phyloP scores from a whole-genome alignment of 2,329 filamentous ascomycete genomes.

The Aureobasidium sp. region DNA sequence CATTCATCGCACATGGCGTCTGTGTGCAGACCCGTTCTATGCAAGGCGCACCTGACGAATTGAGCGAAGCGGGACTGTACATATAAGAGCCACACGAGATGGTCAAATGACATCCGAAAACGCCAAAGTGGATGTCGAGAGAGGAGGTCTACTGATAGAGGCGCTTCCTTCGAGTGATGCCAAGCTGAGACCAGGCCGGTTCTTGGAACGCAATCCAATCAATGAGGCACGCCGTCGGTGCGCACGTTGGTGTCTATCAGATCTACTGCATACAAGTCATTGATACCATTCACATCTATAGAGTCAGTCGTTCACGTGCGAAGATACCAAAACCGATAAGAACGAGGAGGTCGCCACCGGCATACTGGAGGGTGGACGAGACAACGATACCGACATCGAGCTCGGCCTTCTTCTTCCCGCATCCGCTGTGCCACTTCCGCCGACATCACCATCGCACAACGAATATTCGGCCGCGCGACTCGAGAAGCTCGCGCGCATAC shows the following conservation, averaged over 20 bases:
- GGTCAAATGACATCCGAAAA: not conserved
- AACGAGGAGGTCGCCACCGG: not conserved
- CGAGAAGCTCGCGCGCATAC: constrained; percentile 8
- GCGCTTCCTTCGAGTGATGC: not conserved
- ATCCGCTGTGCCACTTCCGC: constrained; percentile 4
- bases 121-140: not conserved
- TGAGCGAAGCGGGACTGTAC: not conserved
- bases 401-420: constrained; percentile 8
- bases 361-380: constrained; percentile 8
- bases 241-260: not conserved
- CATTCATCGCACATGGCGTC: not conserved
- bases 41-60: not conserved
- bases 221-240: not conserved
- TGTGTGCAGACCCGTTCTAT: not conserved
- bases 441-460: constrained; percentile 5
- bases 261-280: not conserved
- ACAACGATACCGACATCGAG: constrained; percentile 3
- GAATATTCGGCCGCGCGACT: not conserved
- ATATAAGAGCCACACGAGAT: not conserved
- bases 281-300: not conserved
- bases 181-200: not conserved
- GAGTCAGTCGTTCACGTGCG: constrained; percentile 1
- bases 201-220: not conserved
- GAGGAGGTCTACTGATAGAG: not conserved
- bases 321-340: not conserved